These are phyloP conservation scores for Microcos paniculata DNA, from an alignment of 345 rosid genomes.

Conservation along the genomic window DNA sequence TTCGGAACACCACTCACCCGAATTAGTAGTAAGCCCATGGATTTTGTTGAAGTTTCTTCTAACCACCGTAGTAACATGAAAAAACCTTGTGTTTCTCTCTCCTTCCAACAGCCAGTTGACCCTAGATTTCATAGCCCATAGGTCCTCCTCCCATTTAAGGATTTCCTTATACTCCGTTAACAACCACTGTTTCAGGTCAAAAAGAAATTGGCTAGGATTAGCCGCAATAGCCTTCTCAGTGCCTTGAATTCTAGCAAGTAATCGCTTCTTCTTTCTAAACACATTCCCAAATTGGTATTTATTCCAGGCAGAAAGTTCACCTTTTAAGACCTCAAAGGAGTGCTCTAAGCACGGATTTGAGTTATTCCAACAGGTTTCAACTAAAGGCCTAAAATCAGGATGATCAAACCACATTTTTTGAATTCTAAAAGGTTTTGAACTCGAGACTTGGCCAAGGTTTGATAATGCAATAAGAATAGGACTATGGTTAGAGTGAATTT, in stretches of 20 bases:
- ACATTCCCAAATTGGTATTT: too few relatives aligned
- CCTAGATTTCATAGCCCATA: background rate
- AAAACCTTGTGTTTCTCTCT: background rate
- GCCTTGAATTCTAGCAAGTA: too few relatives aligned
- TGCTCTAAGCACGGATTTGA: background rate
- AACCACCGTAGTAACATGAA: background rate
- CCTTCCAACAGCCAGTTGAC: background rate
- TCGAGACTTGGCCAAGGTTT: too few relatives aligned
- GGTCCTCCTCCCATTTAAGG: background rate
- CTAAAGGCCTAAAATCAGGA: too few relatives aligned
- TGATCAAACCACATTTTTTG: too few relatives aligned
- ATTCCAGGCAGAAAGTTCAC: too few relatives aligned
- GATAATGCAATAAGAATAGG: too few relatives aligned
- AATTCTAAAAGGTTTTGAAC: too few relatives aligned
- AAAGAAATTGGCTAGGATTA: background rate
- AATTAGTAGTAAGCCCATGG: too few relatives aligned
- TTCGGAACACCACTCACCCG: background rate
- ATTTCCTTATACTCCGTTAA: background rate
- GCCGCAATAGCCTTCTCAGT: too few relatives aligned
- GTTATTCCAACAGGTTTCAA: background rate
- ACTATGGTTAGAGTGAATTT: background rate
- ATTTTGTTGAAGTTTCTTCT: background rate
- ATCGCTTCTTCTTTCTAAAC: too few relatives aligned
- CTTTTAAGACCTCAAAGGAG: too few relatives aligned
- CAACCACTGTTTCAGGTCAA: background rate